These are phyloP conservation scores for Alternaria consortialis DNA, from an alignment of 2,329 filamentous ascomycete species.

Conservation along the genomic window DNA sequence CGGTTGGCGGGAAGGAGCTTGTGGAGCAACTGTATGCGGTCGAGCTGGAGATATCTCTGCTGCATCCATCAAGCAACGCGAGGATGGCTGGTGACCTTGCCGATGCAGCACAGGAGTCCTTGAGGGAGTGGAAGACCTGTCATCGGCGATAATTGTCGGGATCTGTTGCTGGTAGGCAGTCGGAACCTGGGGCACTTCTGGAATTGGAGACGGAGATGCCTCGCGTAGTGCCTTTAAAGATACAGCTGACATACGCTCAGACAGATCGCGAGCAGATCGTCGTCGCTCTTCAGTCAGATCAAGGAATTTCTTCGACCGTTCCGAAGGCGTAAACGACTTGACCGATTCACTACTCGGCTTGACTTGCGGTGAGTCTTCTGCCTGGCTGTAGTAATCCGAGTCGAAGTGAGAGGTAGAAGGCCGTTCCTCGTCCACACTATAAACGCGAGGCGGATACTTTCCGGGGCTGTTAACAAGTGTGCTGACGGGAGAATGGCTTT, in stretches of 20 bases:
- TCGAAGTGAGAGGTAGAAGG: conserved; percentile 50
- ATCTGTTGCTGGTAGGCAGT: conserved; percentile 20
- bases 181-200: conserved; percentile 35
- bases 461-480: conserved; percentile 25
- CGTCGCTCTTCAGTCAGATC: conserved; percentile 37
- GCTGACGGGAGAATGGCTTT: conserved; percentile 19
- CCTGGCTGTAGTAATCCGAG: conserved; percentile 51
- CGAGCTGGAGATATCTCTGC: conserved; percentile 19
- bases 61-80: conserved; percentile 22
- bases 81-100: conserved; percentile 7
- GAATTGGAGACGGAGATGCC: conserved; percentile 18
- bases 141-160: conserved; percentile 15
- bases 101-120: conserved; percentile 21
- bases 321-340: conserved; percentile 28
- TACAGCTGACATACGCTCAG: conserved; percentile 42
- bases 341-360: conserved; percentile 32
- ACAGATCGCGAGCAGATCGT: conserved; percentile 39
- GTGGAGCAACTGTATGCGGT: conserved; percentile 16
- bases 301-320: conserved; percentile 44
- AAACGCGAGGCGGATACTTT: conserved; percentile 34
- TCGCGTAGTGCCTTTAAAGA: conserved; percentile 35
- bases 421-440: conserved; percentile 47
- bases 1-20: conserved; percentile 24
- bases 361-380: conserved; percentile 38
- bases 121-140: conserved; percentile 8